A percentile compares a stretch with the other conserved stretches of the same genome.
phyloP scores from a whole-genome alignment of 805 yeast species.

The Hanseniaspora singularis region DNA sequence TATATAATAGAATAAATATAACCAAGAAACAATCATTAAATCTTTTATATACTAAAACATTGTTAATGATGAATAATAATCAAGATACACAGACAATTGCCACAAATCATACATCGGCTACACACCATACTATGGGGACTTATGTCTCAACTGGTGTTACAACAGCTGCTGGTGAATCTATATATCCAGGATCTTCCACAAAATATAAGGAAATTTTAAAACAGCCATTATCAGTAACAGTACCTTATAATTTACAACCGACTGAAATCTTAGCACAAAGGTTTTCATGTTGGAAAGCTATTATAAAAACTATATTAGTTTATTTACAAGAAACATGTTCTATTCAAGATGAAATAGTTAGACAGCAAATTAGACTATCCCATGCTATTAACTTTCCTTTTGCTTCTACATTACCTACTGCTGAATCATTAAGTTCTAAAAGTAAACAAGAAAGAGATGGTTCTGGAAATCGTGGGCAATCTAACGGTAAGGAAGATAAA shows the following conservation, averaged over 20 bases:
- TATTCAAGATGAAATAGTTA: constrained; percentile 76
- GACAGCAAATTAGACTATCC: constrained; percentile 70
- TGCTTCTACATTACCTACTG: constrained; percentile 17
- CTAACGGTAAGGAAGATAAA: constrained; percentile 24
- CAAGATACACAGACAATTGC: constrained; percentile 16
- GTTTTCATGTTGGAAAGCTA: constrained; percentile 75
- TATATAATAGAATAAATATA: no score
- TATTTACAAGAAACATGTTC: constrained; percentile 71
- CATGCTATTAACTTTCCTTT: constrained; percentile 52
- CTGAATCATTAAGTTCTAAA: constrained; percentile 12
- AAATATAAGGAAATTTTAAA: constrained; percentile 30
- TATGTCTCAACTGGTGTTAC: constrained; percentile 2
- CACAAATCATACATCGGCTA: constrained; percentile 14
- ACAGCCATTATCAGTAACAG: constrained; percentile 37
- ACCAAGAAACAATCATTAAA: neutral
- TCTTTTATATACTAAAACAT: no score
- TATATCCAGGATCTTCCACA: constrained; percentile 16
- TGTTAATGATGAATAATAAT: neutral
- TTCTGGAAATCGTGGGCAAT: constrained; percentile 38
- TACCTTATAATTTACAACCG: constrained; percentile 60
- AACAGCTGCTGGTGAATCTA: constrained; percentile 4
- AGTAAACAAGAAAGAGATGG: constrained; percentile 33
- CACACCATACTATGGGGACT: constrained; percentile 17
- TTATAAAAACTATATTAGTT: constrained; percentile 59
- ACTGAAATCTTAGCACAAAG: constrained; percentile 77